Conservation (phyloP, 2,329 filamentous ascomycete genomes). For the Diplodia seriata region DNA sequence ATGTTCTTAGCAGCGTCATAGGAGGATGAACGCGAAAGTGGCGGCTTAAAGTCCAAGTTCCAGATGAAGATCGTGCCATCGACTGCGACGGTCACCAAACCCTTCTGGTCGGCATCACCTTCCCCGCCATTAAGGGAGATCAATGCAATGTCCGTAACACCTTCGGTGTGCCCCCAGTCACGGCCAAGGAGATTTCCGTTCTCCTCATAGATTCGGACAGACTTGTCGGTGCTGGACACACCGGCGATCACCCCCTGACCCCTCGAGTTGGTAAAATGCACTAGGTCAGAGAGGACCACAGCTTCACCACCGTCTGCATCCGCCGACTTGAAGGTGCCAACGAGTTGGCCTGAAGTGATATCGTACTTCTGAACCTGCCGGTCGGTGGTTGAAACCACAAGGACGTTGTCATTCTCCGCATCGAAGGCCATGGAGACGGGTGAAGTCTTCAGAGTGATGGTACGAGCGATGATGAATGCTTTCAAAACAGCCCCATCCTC, state of each 20-base stretch:
- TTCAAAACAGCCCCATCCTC: conserved; percentile 64
- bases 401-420: conserved; percentile 62
- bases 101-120: conserved; percentile 52
- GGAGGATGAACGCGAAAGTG: conserved; percentile 39
- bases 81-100: conserved; percentile 57
- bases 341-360: conserved; percentile 70
- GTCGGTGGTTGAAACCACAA: conserved; percentile 69
- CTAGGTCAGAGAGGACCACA: conserved; percentile 81
- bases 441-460: conserved; percentile 83
- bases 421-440: conserved; percentile 83
- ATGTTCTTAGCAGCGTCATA: conserved; percentile 46
- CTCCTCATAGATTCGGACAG: conserved; percentile 86
- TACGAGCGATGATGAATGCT: conserved; percentile 77
- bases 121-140: conserved; percentile 56
- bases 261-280: conserved; percentile 63
- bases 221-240: conserved; percentile 95
- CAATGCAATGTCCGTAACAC: conserved; percentile 79
- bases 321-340: conserved; percentile 79
- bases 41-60: conserved; percentile 44
- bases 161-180: conserved; percentile 95
- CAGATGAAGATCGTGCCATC: conserved; percentile 61
- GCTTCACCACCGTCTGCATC: conserved; percentile 82
- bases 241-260: conserved; percentile 76
- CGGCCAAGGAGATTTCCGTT: conserved; percentile 79
- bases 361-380: conserved; percentile 66